Percentiles rank a stretch among this genome's conserved stretches.
phyloP scores from a whole-genome alignment of 1,139 yeast genomes.

The Taphrina betulina region DNA sequence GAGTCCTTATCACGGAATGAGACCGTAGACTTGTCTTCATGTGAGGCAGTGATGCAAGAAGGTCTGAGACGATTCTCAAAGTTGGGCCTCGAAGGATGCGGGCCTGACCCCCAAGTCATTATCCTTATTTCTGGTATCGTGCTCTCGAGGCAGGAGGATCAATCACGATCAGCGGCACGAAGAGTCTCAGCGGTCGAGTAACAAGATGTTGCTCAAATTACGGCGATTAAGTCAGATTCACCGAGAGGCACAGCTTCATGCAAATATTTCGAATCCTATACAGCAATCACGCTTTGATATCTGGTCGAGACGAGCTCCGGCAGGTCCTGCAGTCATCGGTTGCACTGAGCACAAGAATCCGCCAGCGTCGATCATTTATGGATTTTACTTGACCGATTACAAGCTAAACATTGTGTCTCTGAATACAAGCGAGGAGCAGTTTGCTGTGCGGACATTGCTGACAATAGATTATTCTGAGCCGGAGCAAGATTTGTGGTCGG shows the following conservation, averaged over 20 bases:
- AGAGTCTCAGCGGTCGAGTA: not conserved
- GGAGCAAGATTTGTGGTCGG: constrained; percentile 31
- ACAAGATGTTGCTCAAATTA: not conserved
- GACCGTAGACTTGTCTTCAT: not conserved
- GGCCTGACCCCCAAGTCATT: not conserved
- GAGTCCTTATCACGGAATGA: not conserved
- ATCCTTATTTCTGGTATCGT: not conserved
- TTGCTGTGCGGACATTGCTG: constrained; percentile 22
- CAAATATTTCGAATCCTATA: too few species aligned
- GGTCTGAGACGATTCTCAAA: constrained; percentile 1
- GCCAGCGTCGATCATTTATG: constrained; percentile 28
- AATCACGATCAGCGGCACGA: not conserved
- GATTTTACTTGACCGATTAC: constrained; percentile 22
- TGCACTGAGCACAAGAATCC: too few species aligned
- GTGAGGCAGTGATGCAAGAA: not conserved
- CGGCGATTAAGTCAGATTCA: constrained; percentile 1
- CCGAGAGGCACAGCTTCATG: constrained; percentile 3
- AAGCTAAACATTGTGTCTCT: constrained; percentile 25
- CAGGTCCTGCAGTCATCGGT: too few species aligned
- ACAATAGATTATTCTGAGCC: constrained; percentile 20
- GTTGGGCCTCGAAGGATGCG: constrained; percentile 16
- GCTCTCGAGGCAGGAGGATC: not conserved
- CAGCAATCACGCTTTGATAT: too few species aligned
- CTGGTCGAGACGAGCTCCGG: too few species aligned
- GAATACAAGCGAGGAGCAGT: constrained; percentile 9